Base-by-base conservation (phyloP, 169 alveolate genomes). In the Ichthyophthirius multifiliis region DNA sequence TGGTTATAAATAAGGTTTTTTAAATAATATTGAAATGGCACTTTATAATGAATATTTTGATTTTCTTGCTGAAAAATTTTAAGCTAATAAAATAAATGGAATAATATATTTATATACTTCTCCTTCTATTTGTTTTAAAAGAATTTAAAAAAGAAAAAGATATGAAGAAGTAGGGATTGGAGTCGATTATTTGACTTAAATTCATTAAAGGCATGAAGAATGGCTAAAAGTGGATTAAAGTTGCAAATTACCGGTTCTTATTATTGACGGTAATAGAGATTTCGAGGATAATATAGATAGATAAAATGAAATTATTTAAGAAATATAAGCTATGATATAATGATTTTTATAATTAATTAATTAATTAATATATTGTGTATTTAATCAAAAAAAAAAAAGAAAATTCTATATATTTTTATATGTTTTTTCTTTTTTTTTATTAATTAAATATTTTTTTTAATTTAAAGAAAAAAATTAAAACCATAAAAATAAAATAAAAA, bases 121-220 rank as follows among this genome's bases (percentile, higher is more conserved):
- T n/a, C 35, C 44, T 32, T 23, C 32, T 27, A 20, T 34, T 34
- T 65, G 76, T 35, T 5, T 27, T 10, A 15, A 65, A 35, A 65
- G 76, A 65, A 65, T 65, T 5, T 4, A 15, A 15, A 65, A 35
- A 65, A 65, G 76, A 34, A 47, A 47, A 34, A 65, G 76, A 65
- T 23, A 20, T 32, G 76, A 65, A 65, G 76, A 65, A 65, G 41
- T n/a, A 45, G 63, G 32, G 6, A 45, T 45, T 45, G 32, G 32
- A n/a, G 13, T 45, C 6, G 63, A 45, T n/a, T 45, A 45, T 45
- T 45, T 45, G 18, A 6, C 13, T 5, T 45, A 5, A 45, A 4
- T 45, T 6, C 63, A 45, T 13, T 16, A 45, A n/a, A 45, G 63
- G 18, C 63, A 45, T 45, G 63, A 6, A 6, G 63, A 45, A 45